phyloP scores from a whole-genome alignment of 345 rosid species.

The Eucalyptus erythrocorys region DNA sequence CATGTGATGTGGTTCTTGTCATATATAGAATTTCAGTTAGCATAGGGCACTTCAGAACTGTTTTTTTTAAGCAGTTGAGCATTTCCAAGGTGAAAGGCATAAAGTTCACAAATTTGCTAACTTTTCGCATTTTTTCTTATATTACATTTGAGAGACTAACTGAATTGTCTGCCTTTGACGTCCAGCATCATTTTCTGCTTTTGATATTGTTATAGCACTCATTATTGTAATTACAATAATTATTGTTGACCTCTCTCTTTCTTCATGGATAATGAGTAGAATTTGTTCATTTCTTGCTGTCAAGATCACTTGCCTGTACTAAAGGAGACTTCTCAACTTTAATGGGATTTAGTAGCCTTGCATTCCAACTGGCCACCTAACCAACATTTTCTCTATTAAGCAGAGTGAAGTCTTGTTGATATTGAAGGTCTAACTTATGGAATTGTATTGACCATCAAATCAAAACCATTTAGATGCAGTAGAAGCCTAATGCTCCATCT shows the following conservation, averaged over 20 bases:
- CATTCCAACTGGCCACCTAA: not conserved
- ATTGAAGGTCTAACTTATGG: not conserved
- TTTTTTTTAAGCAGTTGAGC: not conserved
- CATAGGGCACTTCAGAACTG: not conserved
- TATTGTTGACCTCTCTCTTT: not conserved
- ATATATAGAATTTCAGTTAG: not conserved
- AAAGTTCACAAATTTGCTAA: not conserved
- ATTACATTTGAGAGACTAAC: not conserved
- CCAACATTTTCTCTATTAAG: not conserved
- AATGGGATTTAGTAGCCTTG: not conserved
- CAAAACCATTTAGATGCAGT: not conserved
- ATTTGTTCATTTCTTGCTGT: not conserved
- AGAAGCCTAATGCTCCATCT: not conserved
- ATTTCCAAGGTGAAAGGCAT: not conserved
- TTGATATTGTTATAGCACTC: not conserved
- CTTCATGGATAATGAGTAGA: not conserved
- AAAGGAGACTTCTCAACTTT: not conserved
- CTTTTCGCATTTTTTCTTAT: not conserved
- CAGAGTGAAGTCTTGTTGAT: not conserved
- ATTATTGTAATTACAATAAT: not conserved
- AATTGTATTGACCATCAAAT: not conserved
- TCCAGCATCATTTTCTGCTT: not conserved
- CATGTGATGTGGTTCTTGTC: not conserved
- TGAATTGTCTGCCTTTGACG: not conserved
- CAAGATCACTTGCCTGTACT: not conserved